phyloP scores from a whole-genome alignment of 768 basidiomycete species.

The Chalciporus chontae region DNA sequence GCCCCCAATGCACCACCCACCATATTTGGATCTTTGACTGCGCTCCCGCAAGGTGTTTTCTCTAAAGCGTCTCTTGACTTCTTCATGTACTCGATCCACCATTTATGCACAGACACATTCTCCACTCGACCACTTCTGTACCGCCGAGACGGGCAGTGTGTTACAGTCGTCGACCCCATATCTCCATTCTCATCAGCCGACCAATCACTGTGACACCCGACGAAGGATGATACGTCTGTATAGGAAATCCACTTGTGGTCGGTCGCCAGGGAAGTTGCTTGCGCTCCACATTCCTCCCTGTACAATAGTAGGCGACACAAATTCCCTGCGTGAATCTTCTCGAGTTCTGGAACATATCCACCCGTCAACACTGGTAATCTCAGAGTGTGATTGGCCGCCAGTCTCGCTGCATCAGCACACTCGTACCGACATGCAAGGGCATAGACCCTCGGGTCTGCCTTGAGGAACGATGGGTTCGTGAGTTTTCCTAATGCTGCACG shows the following conservation, averaged over 20 bases:
- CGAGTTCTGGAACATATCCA: conserved; percentile 8
- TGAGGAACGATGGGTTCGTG: not conserved
- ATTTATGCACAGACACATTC: not conserved
- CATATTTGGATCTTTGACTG: conserved; percentile 4
- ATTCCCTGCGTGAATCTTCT: conserved; percentile 6
- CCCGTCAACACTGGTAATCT: not conserved
- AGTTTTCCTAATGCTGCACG: conserved; percentile 3
- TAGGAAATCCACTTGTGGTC: conserved; percentile 11
- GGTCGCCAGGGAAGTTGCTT: not conserved
- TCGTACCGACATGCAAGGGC: conserved; percentile 12
- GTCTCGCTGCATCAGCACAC: not conserved
- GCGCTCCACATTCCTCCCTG: conserved; percentile 4
- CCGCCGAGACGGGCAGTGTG: not conserved
- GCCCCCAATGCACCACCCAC: not conserved
- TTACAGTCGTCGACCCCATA: not conserved
- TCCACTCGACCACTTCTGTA: conserved; percentile 1
- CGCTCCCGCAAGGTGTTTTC: not conserved
- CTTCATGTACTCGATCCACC: conserved; percentile 16
- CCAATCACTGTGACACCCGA: not conserved
- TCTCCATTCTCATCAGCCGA: not conserved
- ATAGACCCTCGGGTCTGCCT: conserved; percentile 5
- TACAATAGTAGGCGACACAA: conserved; percentile 8
- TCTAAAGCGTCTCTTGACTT: conserved; percentile 7
- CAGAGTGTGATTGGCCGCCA: conserved; percentile 11
- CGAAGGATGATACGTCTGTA: not conserved